Evolutionary conservation across 2,329 filamentous ascomycete genomes (phyloP).

Genomic region (Aspergillus alliaceus): DNA sequence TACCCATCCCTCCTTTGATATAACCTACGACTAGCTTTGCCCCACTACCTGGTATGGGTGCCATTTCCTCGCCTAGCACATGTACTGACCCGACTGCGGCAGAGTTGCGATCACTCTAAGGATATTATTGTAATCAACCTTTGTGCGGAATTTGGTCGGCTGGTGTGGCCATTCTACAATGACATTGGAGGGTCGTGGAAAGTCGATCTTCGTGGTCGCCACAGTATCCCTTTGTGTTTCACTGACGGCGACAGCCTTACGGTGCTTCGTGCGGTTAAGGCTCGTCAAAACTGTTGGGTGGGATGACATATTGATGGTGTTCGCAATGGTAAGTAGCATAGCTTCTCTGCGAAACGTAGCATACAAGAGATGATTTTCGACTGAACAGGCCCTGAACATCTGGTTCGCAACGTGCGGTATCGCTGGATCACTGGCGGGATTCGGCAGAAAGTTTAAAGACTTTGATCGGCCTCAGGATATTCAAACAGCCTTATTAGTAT

Average conservation of each 20-base stretch:
- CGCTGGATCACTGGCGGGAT: slow-evolving; percentile 26
- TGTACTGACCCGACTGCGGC: too few species aligned
- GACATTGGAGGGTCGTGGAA: slow-evolving; percentile 26
- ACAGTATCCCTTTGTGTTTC: slow-evolving; percentile 25
- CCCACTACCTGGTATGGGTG: too few species aligned
- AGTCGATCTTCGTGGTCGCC: slow-evolving; percentile 27
- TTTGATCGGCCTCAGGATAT: slow-evolving; percentile 4
- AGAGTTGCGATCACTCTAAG: too few species aligned
- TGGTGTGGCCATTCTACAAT: neutral
- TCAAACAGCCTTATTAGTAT: slow-evolving; percentile 4
- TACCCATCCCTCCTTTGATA: too few species aligned
- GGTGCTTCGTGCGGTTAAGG: slow-evolving; percentile 31
- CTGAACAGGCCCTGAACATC: slow-evolving; percentile 24
- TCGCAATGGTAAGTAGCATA: slow-evolving; percentile 26
- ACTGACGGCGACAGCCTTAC: slow-evolving; percentile 25
- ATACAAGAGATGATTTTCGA: neutral
- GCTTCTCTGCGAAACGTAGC: neutral
- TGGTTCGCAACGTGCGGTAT: slow-evolving; percentile 31
- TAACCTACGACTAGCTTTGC: too few species aligned
- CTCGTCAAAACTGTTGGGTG: slow-evolving; percentile 34
- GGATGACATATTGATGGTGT: slow-evolving; percentile 34
- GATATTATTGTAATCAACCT: neutral
- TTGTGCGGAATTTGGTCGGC: neutral
- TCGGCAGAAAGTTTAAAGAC: slow-evolving; percentile 20
- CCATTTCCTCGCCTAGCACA: too few species aligned